phyloP scores from a whole-genome alignment of 768 basidiomycete species.

The Postia placenta region DNA sequence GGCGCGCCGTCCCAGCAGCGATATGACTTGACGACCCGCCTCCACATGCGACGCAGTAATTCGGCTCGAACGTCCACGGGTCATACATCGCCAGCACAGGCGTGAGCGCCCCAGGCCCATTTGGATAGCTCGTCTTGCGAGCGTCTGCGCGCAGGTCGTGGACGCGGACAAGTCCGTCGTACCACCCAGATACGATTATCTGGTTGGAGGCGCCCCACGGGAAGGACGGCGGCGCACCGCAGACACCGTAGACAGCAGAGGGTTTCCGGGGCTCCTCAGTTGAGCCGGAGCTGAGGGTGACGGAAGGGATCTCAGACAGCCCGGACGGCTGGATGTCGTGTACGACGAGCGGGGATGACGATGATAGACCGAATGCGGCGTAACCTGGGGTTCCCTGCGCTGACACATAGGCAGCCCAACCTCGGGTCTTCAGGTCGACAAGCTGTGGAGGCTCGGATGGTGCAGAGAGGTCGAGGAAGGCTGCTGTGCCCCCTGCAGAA shows the following conservation, averaged over 20 bases:
- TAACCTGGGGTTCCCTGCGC: slow-evolving; percentile 46
- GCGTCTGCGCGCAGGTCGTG: slow-evolving; percentile 63
- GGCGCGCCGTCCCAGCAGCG: slow-evolving; percentile 71
- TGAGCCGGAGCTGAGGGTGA: slow-evolving; percentile 37
- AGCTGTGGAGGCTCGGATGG: slow-evolving; percentile 17
- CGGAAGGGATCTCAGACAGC: slow-evolving; percentile 41
- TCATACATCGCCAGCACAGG: slow-evolving; percentile 62
- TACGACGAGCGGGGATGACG: slow-evolving; percentile 50
- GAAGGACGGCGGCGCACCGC: slow-evolving; percentile 51
- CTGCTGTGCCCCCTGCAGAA: slow-evolving; percentile 48
- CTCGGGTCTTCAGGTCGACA: slow-evolving; percentile 43
- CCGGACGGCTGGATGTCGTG: slow-evolving; percentile 44
- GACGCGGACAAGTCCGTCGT: slow-evolving; percentile 65
- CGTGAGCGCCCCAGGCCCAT: slow-evolving; percentile 31
- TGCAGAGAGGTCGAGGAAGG: slow-evolving; percentile 27
- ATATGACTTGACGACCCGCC: slow-evolving; percentile 63
- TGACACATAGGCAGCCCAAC: slow-evolving; percentile 61
- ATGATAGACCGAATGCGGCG: slow-evolving; percentile 64
- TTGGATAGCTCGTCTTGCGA: slow-evolving; percentile 6
- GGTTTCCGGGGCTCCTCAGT: slow-evolving; percentile 23
- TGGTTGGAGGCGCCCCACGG: slow-evolving; percentile 69
- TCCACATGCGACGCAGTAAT: slow-evolving; percentile 72
- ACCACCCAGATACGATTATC: slow-evolving; percentile 77
- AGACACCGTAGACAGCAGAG: slow-evolving; percentile 70
- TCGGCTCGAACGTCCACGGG: slow-evolving; percentile 64